phyloP scores from a whole-genome alignment of 1,284 basidiomycete genomes.

The Heterobasidion annosum region DNA sequence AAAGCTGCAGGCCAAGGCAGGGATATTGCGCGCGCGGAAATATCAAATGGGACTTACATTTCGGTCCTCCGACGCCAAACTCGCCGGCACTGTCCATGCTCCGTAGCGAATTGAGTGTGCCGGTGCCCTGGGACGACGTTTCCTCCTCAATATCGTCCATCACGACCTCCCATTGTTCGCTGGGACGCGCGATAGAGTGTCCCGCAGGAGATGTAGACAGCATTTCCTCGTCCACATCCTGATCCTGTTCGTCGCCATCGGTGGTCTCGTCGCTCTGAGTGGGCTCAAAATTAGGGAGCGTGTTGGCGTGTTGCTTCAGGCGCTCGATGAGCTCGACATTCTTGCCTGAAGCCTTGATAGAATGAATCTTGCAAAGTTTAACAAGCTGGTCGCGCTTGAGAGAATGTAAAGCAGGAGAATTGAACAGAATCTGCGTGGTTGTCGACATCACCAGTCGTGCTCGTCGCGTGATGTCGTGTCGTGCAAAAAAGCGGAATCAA shows the following conservation, averaged over 20 bases:
- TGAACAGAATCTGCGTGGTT: slow-evolving; percentile 69
- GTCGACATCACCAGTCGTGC: slow-evolving; percentile 32
- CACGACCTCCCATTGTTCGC: slow-evolving; percentile 70
- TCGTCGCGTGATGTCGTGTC: not conserved
- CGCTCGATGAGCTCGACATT: slow-evolving; percentile 61
- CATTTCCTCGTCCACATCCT: slow-evolving; percentile 7
- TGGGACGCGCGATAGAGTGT: slow-evolving; percentile 36
- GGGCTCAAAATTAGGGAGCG: slow-evolving; percentile 42
- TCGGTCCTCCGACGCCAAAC: slow-evolving; percentile 59
- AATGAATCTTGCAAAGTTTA: slow-evolving; percentile 72
- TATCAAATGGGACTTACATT: slow-evolving; percentile 35
- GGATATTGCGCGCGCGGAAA: not conserved
- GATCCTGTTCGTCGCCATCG: slow-evolving; percentile 12
- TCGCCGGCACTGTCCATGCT: slow-evolving; percentile 37
- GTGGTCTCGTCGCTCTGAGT: slow-evolving; percentile 34
- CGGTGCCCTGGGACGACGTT: slow-evolving; percentile 29
- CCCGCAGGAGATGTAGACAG: too few relatives aligned
- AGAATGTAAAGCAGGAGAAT: slow-evolving; percentile 70
- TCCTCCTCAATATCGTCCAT: slow-evolving; percentile 67
- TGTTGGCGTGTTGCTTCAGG: slow-evolving; percentile 53
- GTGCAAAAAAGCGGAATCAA: not conserved
- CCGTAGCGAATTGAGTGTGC: slow-evolving; percentile 39
- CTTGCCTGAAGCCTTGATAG: slow-evolving; percentile 70
- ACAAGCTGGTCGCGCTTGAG: slow-evolving; percentile 74
- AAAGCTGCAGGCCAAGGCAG: too few relatives aligned